Conservation (phyloP, 345 rosid species). For the Eutrema heterophyllum region DNA sequence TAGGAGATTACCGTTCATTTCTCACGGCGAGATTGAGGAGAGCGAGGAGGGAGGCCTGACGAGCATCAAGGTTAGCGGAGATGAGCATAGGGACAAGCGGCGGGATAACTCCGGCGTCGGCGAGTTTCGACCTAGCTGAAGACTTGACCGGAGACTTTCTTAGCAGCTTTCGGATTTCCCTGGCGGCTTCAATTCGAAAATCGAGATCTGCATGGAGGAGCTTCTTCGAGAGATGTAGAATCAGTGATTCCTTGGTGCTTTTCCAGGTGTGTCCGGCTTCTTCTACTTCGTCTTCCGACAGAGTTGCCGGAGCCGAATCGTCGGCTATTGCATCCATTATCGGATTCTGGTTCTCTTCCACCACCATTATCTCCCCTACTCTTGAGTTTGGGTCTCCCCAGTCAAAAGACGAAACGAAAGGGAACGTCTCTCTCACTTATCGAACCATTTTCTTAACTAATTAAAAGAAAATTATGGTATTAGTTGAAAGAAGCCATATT, state of each 20-base stretch:
- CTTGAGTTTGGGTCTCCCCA: neutral
- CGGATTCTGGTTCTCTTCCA: too few species aligned
- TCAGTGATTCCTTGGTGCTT: slow-evolving; percentile 41
- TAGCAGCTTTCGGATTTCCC: slow-evolving; percentile 50
- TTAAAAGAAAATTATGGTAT: neutral
- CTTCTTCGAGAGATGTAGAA: slow-evolving; percentile 42
- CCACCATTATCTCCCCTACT: neutral
- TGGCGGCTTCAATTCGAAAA: slow-evolving; percentile 61
- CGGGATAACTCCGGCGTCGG: slow-evolving; percentile 64
- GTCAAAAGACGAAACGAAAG: neutral
- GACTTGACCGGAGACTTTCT: slow-evolving; percentile 52
- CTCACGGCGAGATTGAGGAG: slow-evolving; percentile 78
- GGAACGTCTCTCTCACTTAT: neutral
- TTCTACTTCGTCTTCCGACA: slow-evolving; percentile 6
- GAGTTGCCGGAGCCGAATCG: neutral
- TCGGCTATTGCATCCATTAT: neutral
- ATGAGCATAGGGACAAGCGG: slow-evolving; percentile 64
- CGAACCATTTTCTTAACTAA: neutral
- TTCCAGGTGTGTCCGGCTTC: slow-evolving; percentile 35
- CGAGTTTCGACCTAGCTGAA: slow-evolving; percentile 50
- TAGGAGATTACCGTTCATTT: slow-evolving; percentile 44
- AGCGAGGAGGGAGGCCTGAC: slow-evolving; percentile 68
- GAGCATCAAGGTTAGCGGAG: slow-evolving; percentile 53
- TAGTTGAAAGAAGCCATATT: neutral
- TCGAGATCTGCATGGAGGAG: slow-evolving; percentile 57